Base-by-base conservation (phyloP, 441 rosid species). In the Euphorbia schlechtendalii region DNA sequence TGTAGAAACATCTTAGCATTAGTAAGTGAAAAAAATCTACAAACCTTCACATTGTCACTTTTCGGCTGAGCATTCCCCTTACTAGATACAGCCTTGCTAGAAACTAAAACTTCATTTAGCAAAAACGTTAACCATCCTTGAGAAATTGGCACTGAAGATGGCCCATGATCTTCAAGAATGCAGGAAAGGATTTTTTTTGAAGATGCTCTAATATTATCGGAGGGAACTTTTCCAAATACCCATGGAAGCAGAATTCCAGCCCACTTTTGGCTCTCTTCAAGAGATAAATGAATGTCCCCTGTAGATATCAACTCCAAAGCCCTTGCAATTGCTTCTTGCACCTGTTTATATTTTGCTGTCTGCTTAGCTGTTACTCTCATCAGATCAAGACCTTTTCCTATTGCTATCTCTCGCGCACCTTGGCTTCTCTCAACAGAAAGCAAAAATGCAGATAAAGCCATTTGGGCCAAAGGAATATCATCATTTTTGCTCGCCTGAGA, bases 221-320 rank as follows among this genome's bases (percentile, higher is more conserved):
- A 83, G 56, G 92, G 82, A 67, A 46, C 68, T 73, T 83, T 83
- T 64, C 87, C 90, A 70, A 77, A 85, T 64, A 81, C 83, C 97
- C 99, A 93, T 64, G 83, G 77, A 71, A 93, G 89, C 63, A 93
- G 80, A 71, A 89, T 84, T 32, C 86, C 86, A 12, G 96, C 82
- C 99, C 99, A 93, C 65, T 81, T 89, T 76, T 90, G 90, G 77
- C 97, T 84, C 77, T 93, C 97, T 80, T 84, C 88, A 71, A 93
- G 86, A 70, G 93, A 80, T 69, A 93, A 74, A 63, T 77, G 96
- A 74, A 74, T 73, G 61, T 81, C 88, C 65, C 88, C 81, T 4
- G 83, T 60, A 62, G 78, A 88, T 66, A 93, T 80, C 72, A 88
- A 78, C 67, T 90, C 96, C 68, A 93, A 76, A 64, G 84, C 93